A percentile compares a stretch with the other conserved stretches of the same genome.
Evolutionary conservation across 202 grass and related monocot genomes (phyloP).

Genomic region (Setaria viridis): DNA sequence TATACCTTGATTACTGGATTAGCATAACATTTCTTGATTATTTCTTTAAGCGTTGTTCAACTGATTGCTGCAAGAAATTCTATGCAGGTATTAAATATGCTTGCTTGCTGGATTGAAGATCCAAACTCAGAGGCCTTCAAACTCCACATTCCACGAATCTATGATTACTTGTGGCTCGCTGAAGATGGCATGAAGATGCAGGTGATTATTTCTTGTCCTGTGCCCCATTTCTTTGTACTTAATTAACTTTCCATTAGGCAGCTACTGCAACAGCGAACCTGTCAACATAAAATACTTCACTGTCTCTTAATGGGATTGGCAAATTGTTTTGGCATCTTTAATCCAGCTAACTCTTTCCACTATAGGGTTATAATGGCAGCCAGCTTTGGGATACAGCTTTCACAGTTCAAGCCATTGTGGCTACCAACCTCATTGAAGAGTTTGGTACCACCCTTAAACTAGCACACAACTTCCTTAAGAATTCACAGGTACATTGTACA

Average conservation of each 20-base stretch:
- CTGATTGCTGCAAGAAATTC: conserved; percentile 11
- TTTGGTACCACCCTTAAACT: conserved; percentile 70
- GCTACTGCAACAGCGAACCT: conserved; percentile 19
- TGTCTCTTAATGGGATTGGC: conserved; percentile 38
- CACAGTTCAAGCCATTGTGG: conserved; percentile 81
- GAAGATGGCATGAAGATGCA: conserved; percentile 99
- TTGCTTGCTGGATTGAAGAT: conserved; percentile 97
- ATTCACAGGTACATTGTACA: conserved; percentile 61
- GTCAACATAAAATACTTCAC: conserved; percentile 1
- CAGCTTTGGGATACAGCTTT: conserved; percentile 95
- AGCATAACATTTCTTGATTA: conserved; percentile 9
- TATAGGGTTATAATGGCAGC: conserved; percentile 88
- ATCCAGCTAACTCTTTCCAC: background rate
- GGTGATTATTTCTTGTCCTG: conserved; percentile 47
- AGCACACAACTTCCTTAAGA: conserved; percentile 79
- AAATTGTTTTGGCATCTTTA: conserved; percentile 33
- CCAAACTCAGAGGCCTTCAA: conserved; percentile 95
- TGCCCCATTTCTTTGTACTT: conserved; percentile 23
- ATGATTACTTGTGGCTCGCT: conserved; percentile 92
- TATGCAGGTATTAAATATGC: conserved; percentile 91
- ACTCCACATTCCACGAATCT: conserved; percentile 81
- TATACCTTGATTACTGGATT: conserved; percentile 18
- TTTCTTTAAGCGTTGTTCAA: conserved; percentile 27
- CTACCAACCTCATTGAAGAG: conserved; percentile 79
- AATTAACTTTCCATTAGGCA: conserved; percentile 21